phyloP scores from a whole-genome alignment of 2,329 filamentous ascomycete genomes.

The Shiraia sp. region DNA sequence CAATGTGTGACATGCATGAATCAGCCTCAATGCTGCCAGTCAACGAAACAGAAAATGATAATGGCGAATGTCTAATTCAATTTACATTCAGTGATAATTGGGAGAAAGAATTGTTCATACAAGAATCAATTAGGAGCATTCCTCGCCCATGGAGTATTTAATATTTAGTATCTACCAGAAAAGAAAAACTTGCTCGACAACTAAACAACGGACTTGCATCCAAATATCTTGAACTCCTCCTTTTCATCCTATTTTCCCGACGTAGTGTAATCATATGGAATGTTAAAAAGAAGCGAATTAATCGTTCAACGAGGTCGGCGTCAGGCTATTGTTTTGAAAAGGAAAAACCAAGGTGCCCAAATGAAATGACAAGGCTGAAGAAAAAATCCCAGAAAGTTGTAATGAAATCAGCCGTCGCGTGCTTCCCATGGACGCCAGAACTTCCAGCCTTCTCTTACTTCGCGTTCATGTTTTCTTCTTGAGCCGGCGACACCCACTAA shows the following conservation, averaged over 20 bases:
- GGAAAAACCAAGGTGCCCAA: neutral
- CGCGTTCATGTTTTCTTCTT: constrained; percentile 27
- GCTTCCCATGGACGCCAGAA: constrained; percentile 46
- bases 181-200: neutral
- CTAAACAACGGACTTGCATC: constrained; percentile 3
- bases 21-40: too few relatives aligned
- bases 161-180: neutral
- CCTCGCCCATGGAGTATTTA: too few relatives aligned
- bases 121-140: too few relatives aligned
- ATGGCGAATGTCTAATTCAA: too few relatives aligned
- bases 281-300: neutral
- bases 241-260: neutral
- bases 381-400: neutral
- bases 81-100: too few relatives aligned
- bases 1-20: too few relatives aligned
- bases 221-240: neutral
- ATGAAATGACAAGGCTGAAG: neutral
- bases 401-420: constrained; percentile 13
- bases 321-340: constrained; percentile 1
- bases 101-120: too few relatives aligned
- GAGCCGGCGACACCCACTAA: constrained; percentile 71
- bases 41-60: too few relatives aligned
- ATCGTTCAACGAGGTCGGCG: neutral
- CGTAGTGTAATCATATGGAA: neutral
- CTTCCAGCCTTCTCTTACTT: constrained; percentile 46